These are phyloP conservation scores for Termitomyces sp. DNA, from an alignment of 768 basidiomycete genomes.

Conservation along the genomic window DNA sequence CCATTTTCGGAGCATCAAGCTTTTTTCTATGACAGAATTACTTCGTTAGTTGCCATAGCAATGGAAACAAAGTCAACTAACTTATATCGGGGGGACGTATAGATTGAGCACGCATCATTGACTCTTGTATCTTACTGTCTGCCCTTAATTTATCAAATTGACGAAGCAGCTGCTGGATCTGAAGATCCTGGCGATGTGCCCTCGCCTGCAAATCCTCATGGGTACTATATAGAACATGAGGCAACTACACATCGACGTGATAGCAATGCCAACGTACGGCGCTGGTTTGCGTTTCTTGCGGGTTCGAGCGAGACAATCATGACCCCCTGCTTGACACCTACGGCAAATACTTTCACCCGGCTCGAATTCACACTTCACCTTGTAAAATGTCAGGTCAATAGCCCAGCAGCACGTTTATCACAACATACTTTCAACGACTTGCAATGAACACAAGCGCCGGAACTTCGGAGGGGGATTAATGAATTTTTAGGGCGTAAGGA, in stretches of 20 bases:
- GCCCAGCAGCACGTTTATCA: background rate
- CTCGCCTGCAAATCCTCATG: conserved; percentile 48
- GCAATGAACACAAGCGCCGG: conserved; percentile 52
- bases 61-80: background rate
- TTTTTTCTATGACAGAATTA: conserved; percentile 1
- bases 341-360: conserved; percentile 40
- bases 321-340: conserved; percentile 40
- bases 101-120: conserved; percentile 28
- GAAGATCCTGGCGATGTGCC: conserved; percentile 37
- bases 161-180: conserved; percentile 37
- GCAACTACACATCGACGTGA: background rate
- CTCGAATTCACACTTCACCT: conserved; percentile 47
- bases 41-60: background rate
- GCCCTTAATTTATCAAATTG: conserved; percentile 36
- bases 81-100: conserved; percentile 5
- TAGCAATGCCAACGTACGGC: conserved; percentile 30
- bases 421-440: conserved; percentile 46
- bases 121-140: conserved; percentile 34
- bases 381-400: conserved; percentile 12
- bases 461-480: conserved; percentile 19
- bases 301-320: conserved; percentile 38
- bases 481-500: background rate
- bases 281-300: conserved; percentile 56
- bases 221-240: conserved; percentile 28
- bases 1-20: conserved; percentile 11